Evolutionary conservation across 768 basidiomycete species (phyloP).

Genomic region (Hemileccinum impolitum): DNA sequence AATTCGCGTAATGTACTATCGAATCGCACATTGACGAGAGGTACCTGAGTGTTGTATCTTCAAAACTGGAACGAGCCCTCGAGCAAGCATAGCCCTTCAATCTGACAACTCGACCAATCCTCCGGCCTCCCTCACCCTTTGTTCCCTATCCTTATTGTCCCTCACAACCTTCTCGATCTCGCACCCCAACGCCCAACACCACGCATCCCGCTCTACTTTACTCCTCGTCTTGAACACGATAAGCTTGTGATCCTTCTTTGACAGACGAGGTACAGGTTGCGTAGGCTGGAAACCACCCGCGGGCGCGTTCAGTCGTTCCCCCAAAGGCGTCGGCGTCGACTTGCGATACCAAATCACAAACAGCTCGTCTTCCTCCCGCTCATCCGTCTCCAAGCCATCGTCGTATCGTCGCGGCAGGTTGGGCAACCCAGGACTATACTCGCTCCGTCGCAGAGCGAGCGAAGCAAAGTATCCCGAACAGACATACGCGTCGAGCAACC

Average conservation of each 20-base stretch:
- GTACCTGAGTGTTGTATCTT: no score
- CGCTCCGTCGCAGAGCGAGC: conserved; percentile 57
- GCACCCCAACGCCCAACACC: conserved; percentile 91
- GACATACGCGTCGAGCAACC: conserved; percentile 73
- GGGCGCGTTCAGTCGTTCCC: conserved; percentile 17
- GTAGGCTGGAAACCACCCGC: conserved; percentile 14
- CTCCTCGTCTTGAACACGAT: conserved; percentile 72
- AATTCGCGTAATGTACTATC: conserved; percentile 7
- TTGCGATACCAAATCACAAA: conserved; percentile 77
- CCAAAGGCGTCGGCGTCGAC: conserved; percentile 16
- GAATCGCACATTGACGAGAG: no score
- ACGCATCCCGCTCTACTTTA: conserved; percentile 85
- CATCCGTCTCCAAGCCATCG: conserved; percentile 87
- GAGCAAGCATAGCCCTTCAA: conserved; percentile 5
- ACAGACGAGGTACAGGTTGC: conserved; percentile 46
- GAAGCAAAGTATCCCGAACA: conserved; percentile 85
- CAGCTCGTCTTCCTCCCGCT: conserved; percentile 82
- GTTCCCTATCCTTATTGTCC: conserved; percentile 60
- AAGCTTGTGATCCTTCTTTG: conserved; percentile 52
- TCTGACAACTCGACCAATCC: conserved; percentile 39
- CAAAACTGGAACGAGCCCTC: no score
- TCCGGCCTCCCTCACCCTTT: conserved; percentile 61
- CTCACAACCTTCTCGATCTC: conserved; percentile 84
- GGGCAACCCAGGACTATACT: conserved; percentile 53
- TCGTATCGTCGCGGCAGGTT: conserved; percentile 71